Conservation (phyloP, 257 asterid genomes). For the Schizonepeta tenuifolia region DNA sequence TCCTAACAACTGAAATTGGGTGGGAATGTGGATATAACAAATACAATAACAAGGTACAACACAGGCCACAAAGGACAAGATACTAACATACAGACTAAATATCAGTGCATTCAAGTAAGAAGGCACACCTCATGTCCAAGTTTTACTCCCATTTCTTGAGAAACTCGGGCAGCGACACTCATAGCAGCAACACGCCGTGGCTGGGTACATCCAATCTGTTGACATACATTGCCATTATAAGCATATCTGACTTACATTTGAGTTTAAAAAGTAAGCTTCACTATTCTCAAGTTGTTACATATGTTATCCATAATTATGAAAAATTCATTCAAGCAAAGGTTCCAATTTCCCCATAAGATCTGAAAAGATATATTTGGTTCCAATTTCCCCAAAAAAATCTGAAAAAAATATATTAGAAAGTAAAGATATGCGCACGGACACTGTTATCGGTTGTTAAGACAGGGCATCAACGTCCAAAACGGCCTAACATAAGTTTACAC, state of each 20-base stretch:
- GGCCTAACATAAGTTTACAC: constrained; percentile 13
- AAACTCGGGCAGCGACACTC: constrained; percentile 99
- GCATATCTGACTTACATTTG: constrained; percentile 15
- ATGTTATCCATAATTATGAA: constrained; percentile 11
- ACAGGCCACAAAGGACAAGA: constrained; percentile 1
- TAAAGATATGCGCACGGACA: not conserved
- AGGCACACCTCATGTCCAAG: constrained; percentile 92
- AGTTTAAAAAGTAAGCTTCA: constrained; percentile 3
- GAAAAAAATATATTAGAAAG: not conserved
- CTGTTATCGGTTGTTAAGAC: not conserved
- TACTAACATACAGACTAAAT: not conserved
- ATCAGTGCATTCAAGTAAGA: constrained; percentile 24
- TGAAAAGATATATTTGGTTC: not conserved
- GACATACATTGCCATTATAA: constrained; percentile 22
- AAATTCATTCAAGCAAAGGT: not conserved
- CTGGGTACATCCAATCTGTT: constrained; percentile 95
- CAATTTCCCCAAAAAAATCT: constrained; percentile 13
- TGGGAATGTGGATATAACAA: constrained; percentile 33
- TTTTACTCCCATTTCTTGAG: constrained; percentile 99
- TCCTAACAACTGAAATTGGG: constrained; percentile 20
- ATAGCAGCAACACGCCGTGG: constrained; percentile 98
- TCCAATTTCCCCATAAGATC: constrained; percentile 14
- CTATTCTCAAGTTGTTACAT: constrained; percentile 2
- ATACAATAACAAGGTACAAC: not conserved
- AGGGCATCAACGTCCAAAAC: constrained; percentile 10